Conservation (phyloP, 345 rosid genomes). For the Cardamine resedifolia region DNA sequence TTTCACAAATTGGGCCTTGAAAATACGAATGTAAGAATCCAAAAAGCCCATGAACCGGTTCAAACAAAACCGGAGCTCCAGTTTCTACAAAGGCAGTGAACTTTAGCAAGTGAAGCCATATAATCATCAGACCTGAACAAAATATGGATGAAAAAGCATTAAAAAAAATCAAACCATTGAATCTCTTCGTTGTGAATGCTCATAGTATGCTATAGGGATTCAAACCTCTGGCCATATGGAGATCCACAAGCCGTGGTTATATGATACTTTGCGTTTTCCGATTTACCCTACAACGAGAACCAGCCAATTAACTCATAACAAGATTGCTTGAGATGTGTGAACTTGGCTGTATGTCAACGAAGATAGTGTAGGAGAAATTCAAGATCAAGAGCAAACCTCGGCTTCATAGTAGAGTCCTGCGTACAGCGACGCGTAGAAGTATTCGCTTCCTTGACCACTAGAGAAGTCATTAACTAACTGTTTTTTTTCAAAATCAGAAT, state of each 20-base stretch:
- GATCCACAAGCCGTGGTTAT: slow-evolving; percentile 59
- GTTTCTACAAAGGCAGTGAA: slow-evolving; percentile 66
- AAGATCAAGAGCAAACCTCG: slow-evolving; percentile 52
- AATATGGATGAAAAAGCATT: neutral
- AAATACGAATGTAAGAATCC: neutral
- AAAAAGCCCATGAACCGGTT: neutral
- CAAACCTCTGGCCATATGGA: slow-evolving; percentile 77
- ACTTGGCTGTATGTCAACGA: neutral
- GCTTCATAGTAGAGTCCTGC: slow-evolving; percentile 85
- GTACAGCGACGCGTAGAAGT: slow-evolving; percentile 75
- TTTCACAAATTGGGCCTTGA: neutral
- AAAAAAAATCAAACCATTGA: neutral
- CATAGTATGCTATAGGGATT: neutral
- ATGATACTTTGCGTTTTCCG: slow-evolving; percentile 64
- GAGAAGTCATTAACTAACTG: slow-evolving; percentile 67
- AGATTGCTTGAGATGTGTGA: neutral
- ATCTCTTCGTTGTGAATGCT: neutral
- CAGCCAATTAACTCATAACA: neutral
- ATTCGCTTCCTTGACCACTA: slow-evolving; percentile 50
- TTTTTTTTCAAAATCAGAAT: neutral
- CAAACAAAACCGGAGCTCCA: slow-evolving; percentile 48
- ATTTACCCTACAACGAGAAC: slow-evolving; percentile 47
- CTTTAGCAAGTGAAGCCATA: slow-evolving; percentile 87
- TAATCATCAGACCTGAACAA: slow-evolving; percentile 82
- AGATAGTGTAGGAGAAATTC: neutral